Evolutionary conservation across 2,329 filamentous ascomycete genomes (phyloP), one percentile per base, ranked within the genome.

Genomic region (Neonectria punicea): DNA sequence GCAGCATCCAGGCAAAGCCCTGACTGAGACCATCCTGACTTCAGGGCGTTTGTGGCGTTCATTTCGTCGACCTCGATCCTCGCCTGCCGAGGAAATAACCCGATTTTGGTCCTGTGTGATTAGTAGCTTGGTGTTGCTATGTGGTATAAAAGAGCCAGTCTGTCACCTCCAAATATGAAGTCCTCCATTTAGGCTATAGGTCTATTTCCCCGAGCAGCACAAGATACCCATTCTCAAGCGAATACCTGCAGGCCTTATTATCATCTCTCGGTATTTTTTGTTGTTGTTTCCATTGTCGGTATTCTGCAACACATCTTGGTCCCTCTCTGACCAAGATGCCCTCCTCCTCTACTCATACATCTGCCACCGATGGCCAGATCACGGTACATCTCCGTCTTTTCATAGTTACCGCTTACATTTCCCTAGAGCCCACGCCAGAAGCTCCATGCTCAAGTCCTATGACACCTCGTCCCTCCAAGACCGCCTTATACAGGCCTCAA

Each of bases 401-500:
- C 30, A 8, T 32, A 5, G 22, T 9, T 8, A 14, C 13, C 4
- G 8, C 28, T 34, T 5, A 39, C 8, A 7, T 43, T 20, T 13
- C 4, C 14, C 20, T 34, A 57, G 56, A 14, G 8, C n/a, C 34
- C 32, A 49, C 14, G 3, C 36, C 28, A 11, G 22, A 47, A 20
- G 11, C 50, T 53, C 32, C 14, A 66, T 59, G 54, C 54, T 66
- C n/a, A 16, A 10, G 22, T 16, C 25, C 18, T 63, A 66, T 30
- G 60, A 57, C 51, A 60, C 54, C 14, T 57, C 55, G 4, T 63
- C 63, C 13, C 39, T 63, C 20, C 46, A 53, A 32, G 60, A 60
- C 18, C 60, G 60, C 14, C 20, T 61, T 9, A 32, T 62, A 14
- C 58, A 59, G 53, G 44, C n/a, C 14, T 56, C 51, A 5, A 16